Evolutionary conservation across 2,329 filamentous ascomycete genomes (phyloP).

Genomic region (Fusarium transvaalense): DNA sequence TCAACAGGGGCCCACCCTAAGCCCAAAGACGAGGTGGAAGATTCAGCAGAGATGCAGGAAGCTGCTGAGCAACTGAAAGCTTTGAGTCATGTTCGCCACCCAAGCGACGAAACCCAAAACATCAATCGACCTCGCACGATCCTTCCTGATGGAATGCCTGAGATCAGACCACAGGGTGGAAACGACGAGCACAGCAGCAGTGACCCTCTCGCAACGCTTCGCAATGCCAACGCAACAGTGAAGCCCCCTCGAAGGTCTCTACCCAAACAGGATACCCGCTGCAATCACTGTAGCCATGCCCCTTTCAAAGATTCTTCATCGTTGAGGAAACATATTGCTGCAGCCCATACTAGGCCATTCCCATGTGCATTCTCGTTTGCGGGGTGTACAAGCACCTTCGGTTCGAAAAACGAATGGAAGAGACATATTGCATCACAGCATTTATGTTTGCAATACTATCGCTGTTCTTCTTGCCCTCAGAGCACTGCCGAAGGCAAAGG

Average conservation of each 20-base stretch:
- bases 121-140: constrained; percentile 54
- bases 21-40: constrained; percentile 60
- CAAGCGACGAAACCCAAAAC: constrained; percentile 60
- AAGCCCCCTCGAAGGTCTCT: constrained; percentile 62
- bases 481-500: constrained; percentile 67
- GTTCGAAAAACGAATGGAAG: constrained; percentile 98
- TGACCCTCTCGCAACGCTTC: constrained; percentile 40
- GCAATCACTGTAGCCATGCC: constrained; percentile 71
- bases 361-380: constrained; percentile 88
- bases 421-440: constrained; percentile 93
- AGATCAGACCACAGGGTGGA: constrained; percentile 54
- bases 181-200: constrained; percentile 51
- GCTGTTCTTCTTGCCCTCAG: constrained; percentile 71
- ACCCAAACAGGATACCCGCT: constrained; percentile 71
- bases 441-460: constrained; percentile 75
- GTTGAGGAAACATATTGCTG: constrained; percentile 74
- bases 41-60: constrained; percentile 77
- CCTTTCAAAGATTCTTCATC: constrained; percentile 77
- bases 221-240: constrained; percentile 47
- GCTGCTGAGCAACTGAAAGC: constrained; percentile 76
- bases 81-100: constrained; percentile 71
- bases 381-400: constrained; percentile 85
- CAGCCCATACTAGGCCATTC: constrained; percentile 79
- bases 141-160: constrained; percentile 55
- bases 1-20: constrained; percentile 44